Evolutionary conservation across 495 filamentous ascomycete species (phyloP), one percentile per base, ranked within the genome.

Genomic region (Podospora conica): DNA sequence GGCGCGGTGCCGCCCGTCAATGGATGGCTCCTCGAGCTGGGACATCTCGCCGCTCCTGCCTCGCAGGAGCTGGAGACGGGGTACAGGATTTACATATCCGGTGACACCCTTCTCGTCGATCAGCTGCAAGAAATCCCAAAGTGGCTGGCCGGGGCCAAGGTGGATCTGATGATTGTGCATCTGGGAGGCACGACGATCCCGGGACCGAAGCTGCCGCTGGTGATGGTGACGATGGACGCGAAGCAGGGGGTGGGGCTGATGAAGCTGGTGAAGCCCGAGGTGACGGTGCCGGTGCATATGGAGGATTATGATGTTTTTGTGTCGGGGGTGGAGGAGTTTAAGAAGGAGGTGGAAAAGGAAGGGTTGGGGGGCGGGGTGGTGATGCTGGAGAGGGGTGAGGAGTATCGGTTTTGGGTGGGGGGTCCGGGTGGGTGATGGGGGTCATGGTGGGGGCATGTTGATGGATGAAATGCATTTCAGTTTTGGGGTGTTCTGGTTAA

Each of bases 151-250:
- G 70, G 75, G n/a, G 71, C 82, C 22, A 76, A 84, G 64, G 83
- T 91, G 57, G 85, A 91, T 71, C 76, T 91, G 29, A 89, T 91
- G 84, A 77, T 92, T 20, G 79, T 86, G 12, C 89, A 89, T 66
- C 76, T 90, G 4, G 87, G 88, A 11, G 87, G 86, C 0, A 90
- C 88, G 2, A 90, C 84, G 24, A 83, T 91, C 9, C 88, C 88
- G 0, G 78, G 81, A 2, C 84, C 86, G 0, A 69, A 75, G 0
- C 54, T 85, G 69, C 84, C 85, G 27, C 71, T 89, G 61, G 61
- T 90, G 9, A 89, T 88, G 86, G 83, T 90, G n/a, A 90, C 86
- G 0, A 91, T 91, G 89, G 88, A 91, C 67, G 89, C 81, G 10
- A 76, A 78, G 73, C 84, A 89, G 74, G 87, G 88, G 0, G 68